Base-by-base conservation (phyloP, 345 rosid genomes). In the Citrus sp. region DNA sequence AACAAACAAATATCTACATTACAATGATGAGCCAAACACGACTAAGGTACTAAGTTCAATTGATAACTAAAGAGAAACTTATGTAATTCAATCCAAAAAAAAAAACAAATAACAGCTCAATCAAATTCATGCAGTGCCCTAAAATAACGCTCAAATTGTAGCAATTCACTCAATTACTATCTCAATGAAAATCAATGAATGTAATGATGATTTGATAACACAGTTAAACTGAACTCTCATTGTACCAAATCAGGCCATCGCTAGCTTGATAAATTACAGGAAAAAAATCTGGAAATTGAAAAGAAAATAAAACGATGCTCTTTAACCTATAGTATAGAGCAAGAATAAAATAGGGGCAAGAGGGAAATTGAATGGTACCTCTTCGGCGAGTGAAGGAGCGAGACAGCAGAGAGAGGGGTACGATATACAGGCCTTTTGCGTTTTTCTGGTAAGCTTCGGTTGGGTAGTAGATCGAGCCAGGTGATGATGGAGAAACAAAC, bases 381-480 rank as follows among this genome's bases (percentile, higher is more conserved):
- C 79, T 67, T 67, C 65, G 72, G 51, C 24, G 25, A 77, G 24
- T 37, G 73, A 76, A 21, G 32, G 55, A 67, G 73, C 55, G 38
- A 76, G 79, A 49, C 19, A 72, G 66, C 9, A 14, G 76, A 66
- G 79, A 24, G 14, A 25, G 25, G 22, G 65, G 37, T 35, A 55
- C 55, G 74, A 42, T 81, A 27, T 25, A 73, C 67, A 6, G 35
- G n/a, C 34, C 10, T 32, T 49, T 19, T 56, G 66, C 56, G 21
- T 21, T 25, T 54, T 76, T 32, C 61, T 64, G 65, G 79, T 65
- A 24, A 18, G 51, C 82, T 42, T 67, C 37, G 82, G 82, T 73
- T 56, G 61, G 35, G 61, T 40, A 73, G 67, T 30, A 67, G 78
- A 73, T 79, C 78, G 78, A 37, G 67, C 73, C 70, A 38, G 55